phyloP scores from a whole-genome alignment of 1,139 yeast species.

The Kazachstania sp. region DNA sequence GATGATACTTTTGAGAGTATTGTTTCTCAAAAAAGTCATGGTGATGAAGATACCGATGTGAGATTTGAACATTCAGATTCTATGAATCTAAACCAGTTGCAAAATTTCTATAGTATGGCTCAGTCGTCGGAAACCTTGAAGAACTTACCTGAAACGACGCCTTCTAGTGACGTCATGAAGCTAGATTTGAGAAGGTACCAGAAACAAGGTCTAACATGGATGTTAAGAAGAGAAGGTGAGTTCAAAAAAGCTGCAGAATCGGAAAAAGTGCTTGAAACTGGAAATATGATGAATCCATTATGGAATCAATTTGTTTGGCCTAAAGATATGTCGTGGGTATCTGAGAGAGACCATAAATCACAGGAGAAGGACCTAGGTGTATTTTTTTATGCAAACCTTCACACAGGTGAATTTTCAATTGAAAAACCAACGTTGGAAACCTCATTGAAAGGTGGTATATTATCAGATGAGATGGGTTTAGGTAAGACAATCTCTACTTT shows the following conservation, averaged over 20 bases:
- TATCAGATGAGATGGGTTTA: slow-evolving; percentile 97
- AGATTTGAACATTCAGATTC: slow-evolving; percentile 34
- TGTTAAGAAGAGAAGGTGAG: slow-evolving; percentile 60
- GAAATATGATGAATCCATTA: slow-evolving; percentile 65
- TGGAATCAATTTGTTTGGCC: slow-evolving; percentile 86
- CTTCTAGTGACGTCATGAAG: slow-evolving; percentile 47
- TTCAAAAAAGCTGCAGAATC: slow-evolving; percentile 30
- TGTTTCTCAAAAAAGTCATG: slow-evolving; percentile 2
- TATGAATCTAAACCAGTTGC: slow-evolving; percentile 63
- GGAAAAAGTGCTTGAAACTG: slow-evolving; percentile 21
- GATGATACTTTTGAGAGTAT: slow-evolving; percentile 10
- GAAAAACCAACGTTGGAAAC: slow-evolving; percentile 56
- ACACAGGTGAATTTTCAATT: slow-evolving; percentile 71
- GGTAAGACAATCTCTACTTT: slow-evolving; percentile 87
- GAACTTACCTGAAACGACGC: slow-evolving; percentile 55
- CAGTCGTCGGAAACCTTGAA: slow-evolving; percentile 42
- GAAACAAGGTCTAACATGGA: slow-evolving; percentile 75
- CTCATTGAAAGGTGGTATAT: slow-evolving; percentile 67
- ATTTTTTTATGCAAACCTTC: slow-evolving; percentile 69
- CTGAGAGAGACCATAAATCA: slow-evolving; percentile 13
- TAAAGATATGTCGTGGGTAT: slow-evolving; percentile 34
- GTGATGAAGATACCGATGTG: slow-evolving; percentile 11
- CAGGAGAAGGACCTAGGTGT: slow-evolving; percentile 15
- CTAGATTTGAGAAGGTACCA: slow-evolving; percentile 63
- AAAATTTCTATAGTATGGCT: slow-evolving; percentile 62